Percentiles rank a stretch among this genome's conserved stretches.
phyloP scores from a whole-genome alignment of 164 flowering plant species.

The Vitis cinerea region DNA sequence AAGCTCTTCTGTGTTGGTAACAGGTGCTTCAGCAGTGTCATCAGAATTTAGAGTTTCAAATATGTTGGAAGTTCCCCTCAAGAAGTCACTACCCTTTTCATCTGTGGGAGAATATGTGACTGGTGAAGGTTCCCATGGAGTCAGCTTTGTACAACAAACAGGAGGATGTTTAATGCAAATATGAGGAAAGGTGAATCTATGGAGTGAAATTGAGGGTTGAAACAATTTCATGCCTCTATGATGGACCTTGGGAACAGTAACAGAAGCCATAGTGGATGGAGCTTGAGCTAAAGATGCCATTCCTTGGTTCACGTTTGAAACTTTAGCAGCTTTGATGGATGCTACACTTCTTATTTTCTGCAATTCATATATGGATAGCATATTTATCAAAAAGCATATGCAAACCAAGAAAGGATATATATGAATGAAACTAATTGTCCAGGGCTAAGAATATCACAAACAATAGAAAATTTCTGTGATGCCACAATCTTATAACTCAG shows the following conservation, averaged over 20 bases:
- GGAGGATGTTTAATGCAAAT: conserved; percentile 18
- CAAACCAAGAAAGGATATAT: too few species aligned
- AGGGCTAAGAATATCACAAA: too few species aligned
- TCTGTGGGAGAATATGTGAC: conserved; percentile 40
- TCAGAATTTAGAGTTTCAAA: conserved; percentile 55
- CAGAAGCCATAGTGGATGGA: conserved; percentile 17
- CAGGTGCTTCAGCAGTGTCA: conserved; percentile 26
- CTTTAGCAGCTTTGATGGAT: conserved; percentile 1
- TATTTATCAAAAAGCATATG: not conserved
- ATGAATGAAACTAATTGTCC: too few species aligned
- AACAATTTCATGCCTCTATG: conserved; percentile 13
- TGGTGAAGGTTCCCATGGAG: conserved; percentile 77
- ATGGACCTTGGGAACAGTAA: conserved; percentile 5
- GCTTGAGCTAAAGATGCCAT: conserved; percentile 29
- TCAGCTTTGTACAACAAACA: conserved; percentile 43
- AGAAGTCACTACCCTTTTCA: too few species aligned
- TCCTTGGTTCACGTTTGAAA: conserved; percentile 17
- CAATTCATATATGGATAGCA: too few species aligned
- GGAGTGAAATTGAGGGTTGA: conserved; percentile 17
- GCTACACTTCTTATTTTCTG: not conserved
- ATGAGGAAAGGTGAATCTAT: conserved; percentile 10
- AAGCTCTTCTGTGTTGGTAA: conserved; percentile 11
- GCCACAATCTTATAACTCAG: too few species aligned
- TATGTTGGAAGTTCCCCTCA: conserved; percentile 33
- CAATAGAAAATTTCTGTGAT: too few species aligned